A percentile compares a stretch with the other conserved stretches of the same genome.
Evolutionary conservation across 805 yeast species (phyloP).

Genomic region (Metschnikowia vanudenii): DNA sequence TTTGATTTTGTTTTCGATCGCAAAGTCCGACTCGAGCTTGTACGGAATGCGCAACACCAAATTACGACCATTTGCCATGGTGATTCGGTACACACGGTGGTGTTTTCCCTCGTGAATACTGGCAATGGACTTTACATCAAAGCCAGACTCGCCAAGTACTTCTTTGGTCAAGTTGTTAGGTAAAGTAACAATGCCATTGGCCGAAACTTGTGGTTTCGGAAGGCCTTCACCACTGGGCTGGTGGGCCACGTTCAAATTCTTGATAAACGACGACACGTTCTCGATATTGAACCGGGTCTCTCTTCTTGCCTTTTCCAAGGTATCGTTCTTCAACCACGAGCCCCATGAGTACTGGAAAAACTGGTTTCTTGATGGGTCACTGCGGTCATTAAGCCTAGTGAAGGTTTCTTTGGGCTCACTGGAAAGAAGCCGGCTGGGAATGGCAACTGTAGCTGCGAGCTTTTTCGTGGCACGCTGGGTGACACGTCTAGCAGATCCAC

Average conservation of each 20-base stretch:
- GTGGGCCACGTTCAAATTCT: constrained; percentile 40
- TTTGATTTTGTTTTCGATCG: constrained; percentile 66
- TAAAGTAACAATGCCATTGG: constrained; percentile 43
- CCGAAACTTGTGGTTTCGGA: constrained; percentile 39
- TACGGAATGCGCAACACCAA: constrained; percentile 87
- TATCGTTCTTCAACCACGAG: constrained; percentile 84
- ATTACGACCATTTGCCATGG: constrained; percentile 56
- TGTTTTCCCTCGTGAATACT: constrained; percentile 94
- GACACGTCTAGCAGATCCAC: constrained; percentile 2
- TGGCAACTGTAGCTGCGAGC: neutral
- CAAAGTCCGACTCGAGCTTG: constrained; percentile 61
- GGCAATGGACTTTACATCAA: constrained; percentile 62
- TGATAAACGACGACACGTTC: constrained; percentile 61
- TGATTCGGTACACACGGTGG: constrained; percentile 78
- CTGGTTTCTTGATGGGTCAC: constrained; percentile 64
- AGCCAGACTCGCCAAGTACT: constrained; percentile 44
- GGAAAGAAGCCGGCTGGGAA: constrained; percentile 2
- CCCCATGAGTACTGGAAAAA: constrained; percentile 95
- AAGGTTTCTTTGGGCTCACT: constrained; percentile 38
- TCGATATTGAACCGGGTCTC: constrained; percentile 77
- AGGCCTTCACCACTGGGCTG: constrained; percentile 13
- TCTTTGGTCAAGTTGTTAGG: constrained; percentile 47
- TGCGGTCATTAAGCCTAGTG: constrained; percentile 58
- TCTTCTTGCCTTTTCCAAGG: constrained; percentile 68
- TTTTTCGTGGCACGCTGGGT: neutral